phyloP scores from a whole-genome alignment of 257 asterid species.

The Capsicum rhomboideum region DNA sequence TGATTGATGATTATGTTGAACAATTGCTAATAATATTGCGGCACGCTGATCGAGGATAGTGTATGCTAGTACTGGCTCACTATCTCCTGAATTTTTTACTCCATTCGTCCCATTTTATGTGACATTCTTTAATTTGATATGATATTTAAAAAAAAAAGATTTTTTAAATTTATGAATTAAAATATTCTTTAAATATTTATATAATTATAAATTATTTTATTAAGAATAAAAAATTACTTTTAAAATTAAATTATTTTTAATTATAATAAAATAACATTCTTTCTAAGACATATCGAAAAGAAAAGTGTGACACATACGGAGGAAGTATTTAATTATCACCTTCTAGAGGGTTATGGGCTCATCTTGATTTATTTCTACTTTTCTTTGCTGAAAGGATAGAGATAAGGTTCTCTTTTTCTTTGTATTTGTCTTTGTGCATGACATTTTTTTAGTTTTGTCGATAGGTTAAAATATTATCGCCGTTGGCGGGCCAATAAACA shows the following conservation, averaged over 20 bases:
- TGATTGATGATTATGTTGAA: not conserved
- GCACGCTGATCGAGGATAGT: not conserved
- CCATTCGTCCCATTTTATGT: too few relatives aligned
- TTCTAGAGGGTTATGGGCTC: not conserved
- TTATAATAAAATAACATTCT: too few relatives aligned
- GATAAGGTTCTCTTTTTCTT: not conserved
- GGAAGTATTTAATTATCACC: not conserved
- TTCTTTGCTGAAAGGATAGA: not conserved
- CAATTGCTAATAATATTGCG: not conserved
- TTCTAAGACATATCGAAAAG: too few relatives aligned
- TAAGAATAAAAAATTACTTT: too few relatives aligned
- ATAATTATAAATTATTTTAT: too few relatives aligned
- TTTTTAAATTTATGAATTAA: too few relatives aligned
- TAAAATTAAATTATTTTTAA: too few relatives aligned
- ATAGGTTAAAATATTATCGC: not conserved
- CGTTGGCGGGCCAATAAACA: not conserved
- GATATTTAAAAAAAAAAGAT: too few relatives aligned
- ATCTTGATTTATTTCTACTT: not conserved
- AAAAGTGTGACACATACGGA: too few relatives aligned
- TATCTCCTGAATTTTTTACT: not conserved
- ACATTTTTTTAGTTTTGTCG: not conserved
- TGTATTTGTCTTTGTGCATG: not conserved
- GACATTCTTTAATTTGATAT: too few relatives aligned
- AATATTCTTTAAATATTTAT: too few relatives aligned
- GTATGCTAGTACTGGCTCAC: not conserved